These are phyloP conservation scores for Pseudevernia furfuracea DNA, from an alignment of 495 filamentous ascomycete genomes.

Conservation along the genomic window DNA sequence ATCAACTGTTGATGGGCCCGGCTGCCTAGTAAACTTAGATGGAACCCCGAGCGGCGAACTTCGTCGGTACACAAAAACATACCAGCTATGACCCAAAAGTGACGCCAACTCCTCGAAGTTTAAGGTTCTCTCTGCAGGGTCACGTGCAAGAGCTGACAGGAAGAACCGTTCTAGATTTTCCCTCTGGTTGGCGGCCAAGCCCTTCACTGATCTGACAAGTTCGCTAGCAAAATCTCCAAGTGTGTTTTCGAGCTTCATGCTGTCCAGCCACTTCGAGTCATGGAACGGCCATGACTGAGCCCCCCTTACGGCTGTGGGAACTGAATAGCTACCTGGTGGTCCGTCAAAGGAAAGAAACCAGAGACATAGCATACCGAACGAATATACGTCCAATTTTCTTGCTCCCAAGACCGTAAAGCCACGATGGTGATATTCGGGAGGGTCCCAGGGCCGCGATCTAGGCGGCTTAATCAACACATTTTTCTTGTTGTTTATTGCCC, in stretches of 20 bases:
- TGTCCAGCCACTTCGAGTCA: neutral
- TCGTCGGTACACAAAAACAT: neutral
- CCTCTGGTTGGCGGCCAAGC: neutral
- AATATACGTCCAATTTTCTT: constrained; percentile 16
- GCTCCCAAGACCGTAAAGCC: constrained; percentile 4
- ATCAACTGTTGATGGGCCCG: neutral
- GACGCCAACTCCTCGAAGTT: neutral
- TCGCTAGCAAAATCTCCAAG: neutral
- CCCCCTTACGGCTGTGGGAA: neutral
- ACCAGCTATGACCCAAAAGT: neutral
- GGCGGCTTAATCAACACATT: constrained; percentile 1
- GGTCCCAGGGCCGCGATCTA: constrained; percentile 8
- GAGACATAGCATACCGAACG: constrained; percentile 19
- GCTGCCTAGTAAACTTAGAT: neutral
- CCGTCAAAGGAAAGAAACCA: constrained; percentile 7
- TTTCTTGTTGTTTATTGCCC: neutral
- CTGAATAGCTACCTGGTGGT: neutral
- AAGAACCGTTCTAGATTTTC: neutral
- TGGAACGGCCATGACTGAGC: neutral
- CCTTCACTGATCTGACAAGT: neutral
- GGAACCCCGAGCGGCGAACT: neutral
- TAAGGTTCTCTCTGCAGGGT: neutral
- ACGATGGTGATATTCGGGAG: constrained; percentile 15
- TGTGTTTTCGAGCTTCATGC: neutral
- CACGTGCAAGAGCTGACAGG: neutral